Evolutionary conservation across 2,329 filamentous ascomycete species (phyloP), one percentile per base, ranked within the genome.

Genomic region (Penicillium aurantiogriseum): DNA sequence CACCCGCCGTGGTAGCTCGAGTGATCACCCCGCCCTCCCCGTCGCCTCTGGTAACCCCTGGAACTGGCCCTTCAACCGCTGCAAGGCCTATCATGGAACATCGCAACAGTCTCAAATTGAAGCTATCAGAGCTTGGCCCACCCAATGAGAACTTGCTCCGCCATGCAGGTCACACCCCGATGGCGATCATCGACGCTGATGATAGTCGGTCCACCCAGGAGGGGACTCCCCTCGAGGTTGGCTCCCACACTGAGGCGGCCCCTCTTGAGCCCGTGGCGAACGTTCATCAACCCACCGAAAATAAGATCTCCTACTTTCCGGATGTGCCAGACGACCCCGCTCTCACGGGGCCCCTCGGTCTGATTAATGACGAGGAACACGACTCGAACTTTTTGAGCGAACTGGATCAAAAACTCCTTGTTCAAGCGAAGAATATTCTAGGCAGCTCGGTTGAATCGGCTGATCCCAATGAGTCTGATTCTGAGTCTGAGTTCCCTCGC

Each of bases 131-230:
- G 48, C 65, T 77, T 13, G 72, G 69, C 11, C 71, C 70, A 5
- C 70, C 76, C 17, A 71, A 76, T 60, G 71, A 69, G 38, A 77
- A 76, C 50, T 65, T 79, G 13, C 70, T 69, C 29, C 72, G 70
- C 52, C 64, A 79, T 65, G 76, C 77, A 39, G 77, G 76, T 27
- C 76, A 79, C 61, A 79, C 77, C 5, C 77, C 77, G 0, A 77
- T 79, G 72, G 76, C 68, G 31, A 67, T 74, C 54, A 71, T 78
- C 56, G 75, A 75, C 17, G 65, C 63, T 2, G 72, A 72, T 46
- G 60, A 62, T 39, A 73, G 73, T 50, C 59, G 58, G 25, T 54
- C 65, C 25, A 67, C 63, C 7, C 50, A 65, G 47, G 57, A 66
- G 11, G 58, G 62, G 21, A 61, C 65, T 46, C 65, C 65, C n/a